Evolutionary conservation across 352 stramenopile genomes (phyloP), one percentile per base, ranked within the genome.

Genomic region (Globisporangium canariense): DNA sequence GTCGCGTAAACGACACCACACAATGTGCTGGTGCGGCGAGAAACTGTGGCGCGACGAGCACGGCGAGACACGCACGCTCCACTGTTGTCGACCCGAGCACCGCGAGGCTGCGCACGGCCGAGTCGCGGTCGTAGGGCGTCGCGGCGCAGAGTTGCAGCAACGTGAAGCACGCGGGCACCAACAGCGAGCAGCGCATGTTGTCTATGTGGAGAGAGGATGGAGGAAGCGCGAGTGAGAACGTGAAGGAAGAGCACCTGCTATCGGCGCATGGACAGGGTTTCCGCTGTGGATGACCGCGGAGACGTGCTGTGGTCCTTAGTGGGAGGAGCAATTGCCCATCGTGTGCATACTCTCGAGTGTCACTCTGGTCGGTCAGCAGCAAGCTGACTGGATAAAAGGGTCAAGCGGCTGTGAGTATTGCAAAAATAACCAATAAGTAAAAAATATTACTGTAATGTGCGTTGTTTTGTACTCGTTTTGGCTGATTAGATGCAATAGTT

Each of bases 21-120:
- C 56, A 62, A 41, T 62, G 56, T 18, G 56, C 41, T 4, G 56
- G 56, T 0, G 56, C 41, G 28, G 41, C 40, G 40, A 62, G 20
- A 41, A 62, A 62, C 25, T 28, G 28, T 32, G 56, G 41, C 11
- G 56, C 40, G 13, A 62, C 41, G 56, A 62, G 56, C 16, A 38
- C 56, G 0, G 25, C 40, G 56, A 62, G 56, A 53, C 56, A 62
- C 40, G 38, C 52, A 18, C 52, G 52, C n/a, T 58, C 52, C 1
- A 10, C 10, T 1, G 18, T 13, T 4, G 32, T 5, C 32, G 52
- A 58, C 4, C 52, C 52, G 18, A 58, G 30, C 30, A 58, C 32
- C 32, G 52, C 32, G 32, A 58, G 32, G 36, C 16, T 58, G 30
- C n/a, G 52, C 18, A 58, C 52, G 16, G 52, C 32, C 52, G 52